Base-by-base conservation (phyloP, 2,329 filamentous ascomycete species). In the Lachnellula arida region DNA sequence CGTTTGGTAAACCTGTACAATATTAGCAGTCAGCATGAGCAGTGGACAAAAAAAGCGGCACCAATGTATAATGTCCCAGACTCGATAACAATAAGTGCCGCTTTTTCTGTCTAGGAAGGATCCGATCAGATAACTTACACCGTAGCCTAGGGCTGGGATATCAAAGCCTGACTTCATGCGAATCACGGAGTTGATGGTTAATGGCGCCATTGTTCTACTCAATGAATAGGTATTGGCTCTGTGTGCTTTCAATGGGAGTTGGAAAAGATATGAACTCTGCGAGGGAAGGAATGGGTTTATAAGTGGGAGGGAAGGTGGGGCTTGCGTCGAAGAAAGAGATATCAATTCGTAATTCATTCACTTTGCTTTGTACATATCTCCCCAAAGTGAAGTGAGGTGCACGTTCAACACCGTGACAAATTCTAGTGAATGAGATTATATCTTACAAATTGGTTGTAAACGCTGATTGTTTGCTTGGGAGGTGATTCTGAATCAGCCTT, bases 101-200 rank as follows among this genome's bases (percentile, higher is more conserved):
- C 8, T 11, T 32, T 32, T 6, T 6, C 28, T 32, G 28, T 32
- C 28, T 32, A 32, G 28, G 9, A 32, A 32, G 28, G 28, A 2
- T 12, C 28, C 12, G 28, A 32, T 12, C 28, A 32, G 28, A 32
- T 32, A 12, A 70, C 76, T 68, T 68, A 82, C 78, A 17, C 81
- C 82, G 66, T 78, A 85, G 34, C 82, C 83, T 1, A 86, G 71
- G 7, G 78, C 63, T 8, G 83, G 83, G 43, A 86, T 85, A 17
- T 84, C 78, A 68, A 84, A 77, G 42, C 83, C 82, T 15, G 82
- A 85, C 52, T 79, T 78, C 71, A 86, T 58, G 5, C 55, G 62
- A 32, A 67, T 66, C 52, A 73, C 75, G 50, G 81, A 75, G 28
- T 74, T 81, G 9, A 81, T 74, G 17, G 70, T 70, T 11, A 80